Evolutionary conservation across 2,329 filamentous ascomycete species (phyloP).

Genomic region (Endocalyx cinctus): DNA sequence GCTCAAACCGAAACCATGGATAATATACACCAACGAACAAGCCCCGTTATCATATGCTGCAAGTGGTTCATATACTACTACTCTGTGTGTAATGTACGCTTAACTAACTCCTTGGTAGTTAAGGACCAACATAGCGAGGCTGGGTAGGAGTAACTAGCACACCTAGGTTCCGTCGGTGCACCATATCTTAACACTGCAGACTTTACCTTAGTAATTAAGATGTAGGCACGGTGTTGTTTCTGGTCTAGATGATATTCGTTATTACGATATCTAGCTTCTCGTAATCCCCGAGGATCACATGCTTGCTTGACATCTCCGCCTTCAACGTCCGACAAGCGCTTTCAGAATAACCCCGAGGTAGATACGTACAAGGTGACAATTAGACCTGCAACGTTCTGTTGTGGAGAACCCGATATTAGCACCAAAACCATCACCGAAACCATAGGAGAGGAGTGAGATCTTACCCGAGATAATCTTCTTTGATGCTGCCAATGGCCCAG

Average conservation of each 20-base stretch:
- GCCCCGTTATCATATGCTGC: too few species aligned
- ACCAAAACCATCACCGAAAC: conserved; percentile 1
- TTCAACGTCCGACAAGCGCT: conserved; percentile 1
- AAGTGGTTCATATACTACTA: too few species aligned
- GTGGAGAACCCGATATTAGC: conserved; percentile 4
- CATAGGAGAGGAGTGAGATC: conserved; percentile 15
- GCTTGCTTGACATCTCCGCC: conserved; percentile 2
- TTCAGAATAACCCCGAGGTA: conserved; percentile 2
- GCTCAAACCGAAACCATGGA: too few species aligned
- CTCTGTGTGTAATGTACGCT: too few species aligned
- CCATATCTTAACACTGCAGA: too few species aligned
- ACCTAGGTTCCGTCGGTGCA: too few species aligned
- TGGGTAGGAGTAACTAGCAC: too few species aligned
- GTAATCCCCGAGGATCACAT: conserved; percentile 10
- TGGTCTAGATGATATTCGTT: conserved; percentile 14
- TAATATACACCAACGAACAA: too few species aligned
- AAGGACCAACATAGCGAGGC: too few species aligned
- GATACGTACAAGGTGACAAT: conserved; percentile 1
- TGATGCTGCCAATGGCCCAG: conserved; percentile 96
- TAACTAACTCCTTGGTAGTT: too few species aligned
- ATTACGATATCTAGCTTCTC: conserved; percentile 11
- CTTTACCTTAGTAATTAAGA: conserved; percentile 20
- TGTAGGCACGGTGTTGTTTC: conserved; percentile 10
- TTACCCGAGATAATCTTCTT: conserved; percentile 72
- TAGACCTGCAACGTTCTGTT: conserved; percentile 23